A percentile compares a stretch with the other conserved stretches of the same genome.
These are phyloP conservation scores for Pestalotiopsis sp. DNA, from an alignment of 2,329 filamentous ascomycete genomes.

Conservation along the genomic window DNA sequence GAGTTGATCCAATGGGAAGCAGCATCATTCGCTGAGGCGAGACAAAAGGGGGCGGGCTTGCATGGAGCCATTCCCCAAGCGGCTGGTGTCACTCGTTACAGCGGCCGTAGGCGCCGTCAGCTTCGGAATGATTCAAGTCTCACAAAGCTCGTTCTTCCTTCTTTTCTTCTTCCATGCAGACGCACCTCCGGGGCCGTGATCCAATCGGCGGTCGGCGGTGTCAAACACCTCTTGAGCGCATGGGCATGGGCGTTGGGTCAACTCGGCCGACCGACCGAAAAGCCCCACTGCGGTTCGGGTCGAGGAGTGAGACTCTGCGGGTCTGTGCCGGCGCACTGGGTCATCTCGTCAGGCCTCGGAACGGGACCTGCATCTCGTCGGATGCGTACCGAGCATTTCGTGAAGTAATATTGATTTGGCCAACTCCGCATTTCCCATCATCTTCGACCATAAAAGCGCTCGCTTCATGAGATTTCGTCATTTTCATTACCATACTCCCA, in stretches of 20 bases:
- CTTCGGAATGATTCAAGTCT: not conserved
- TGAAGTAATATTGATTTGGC: not conserved
- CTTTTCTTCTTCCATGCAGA: not conserved
- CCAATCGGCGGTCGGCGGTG: not conserved
- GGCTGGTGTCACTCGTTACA: not conserved
- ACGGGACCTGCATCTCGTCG: not conserved
- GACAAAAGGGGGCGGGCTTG: not conserved
- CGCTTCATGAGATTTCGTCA: not conserved
- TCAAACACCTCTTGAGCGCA: not conserved
- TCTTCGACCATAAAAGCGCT: not conserved
- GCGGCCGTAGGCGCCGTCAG: not conserved
- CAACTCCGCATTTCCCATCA: not conserved
- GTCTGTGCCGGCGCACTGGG: not conserved
- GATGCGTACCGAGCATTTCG: not conserved
- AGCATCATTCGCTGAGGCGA: not conserved
- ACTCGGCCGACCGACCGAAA: not conserved
- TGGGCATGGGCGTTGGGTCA: not conserved
- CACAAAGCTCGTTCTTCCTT: not conserved
- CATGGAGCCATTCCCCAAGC: not conserved
- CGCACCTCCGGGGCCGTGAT: not conserved
- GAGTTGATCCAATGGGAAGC: not conserved
- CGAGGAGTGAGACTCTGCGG: not conserved
- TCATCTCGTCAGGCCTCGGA: not conserved
- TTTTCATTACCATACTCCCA: not conserved
- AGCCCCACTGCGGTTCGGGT: not conserved